Conservation (phyloP, 805 yeast genomes). For the Cyberlindnera euphorbiae region DNA sequence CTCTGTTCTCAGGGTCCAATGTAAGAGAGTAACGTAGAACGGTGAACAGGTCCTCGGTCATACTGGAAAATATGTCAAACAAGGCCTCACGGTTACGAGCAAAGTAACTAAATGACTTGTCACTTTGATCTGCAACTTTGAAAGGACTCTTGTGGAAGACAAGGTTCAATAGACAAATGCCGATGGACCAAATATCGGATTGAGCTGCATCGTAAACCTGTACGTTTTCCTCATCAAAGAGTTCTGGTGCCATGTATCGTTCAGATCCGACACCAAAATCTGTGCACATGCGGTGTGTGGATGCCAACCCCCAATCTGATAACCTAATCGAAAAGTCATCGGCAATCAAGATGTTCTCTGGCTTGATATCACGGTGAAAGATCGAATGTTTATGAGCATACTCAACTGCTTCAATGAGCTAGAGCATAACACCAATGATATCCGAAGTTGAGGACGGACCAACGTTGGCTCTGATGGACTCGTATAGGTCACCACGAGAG, state of each 20-base stretch:
- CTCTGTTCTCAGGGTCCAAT: constrained; percentile 83
- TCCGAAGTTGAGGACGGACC: constrained; percentile 51
- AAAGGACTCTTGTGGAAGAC: constrained; percentile 91
- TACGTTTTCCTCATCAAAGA: constrained; percentile 55
- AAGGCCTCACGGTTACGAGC: constrained; percentile 84
- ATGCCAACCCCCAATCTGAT: constrained; percentile 75
- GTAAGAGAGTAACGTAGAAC: constrained; percentile 74
- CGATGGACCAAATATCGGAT: constrained; percentile 87
- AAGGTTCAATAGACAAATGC: constrained; percentile 74
- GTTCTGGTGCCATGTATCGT: constrained; percentile 93
- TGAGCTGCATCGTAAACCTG: constrained; percentile 71
- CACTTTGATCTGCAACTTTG: constrained; percentile 72
- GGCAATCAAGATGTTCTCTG: constrained; percentile 62
- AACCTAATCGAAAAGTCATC: constrained; percentile 52
- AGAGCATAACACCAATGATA: constrained; percentile 51
- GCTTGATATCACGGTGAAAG: constrained; percentile 80
- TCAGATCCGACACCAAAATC: constrained; percentile 88
- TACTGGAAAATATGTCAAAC: constrained; percentile 85
- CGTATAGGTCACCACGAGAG: constrained; percentile 82
- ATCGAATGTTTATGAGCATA: constrained; percentile 69
- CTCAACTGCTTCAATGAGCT: constrained; percentile 66
- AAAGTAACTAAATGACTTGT: constrained; percentile 79
- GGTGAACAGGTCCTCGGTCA: constrained; percentile 83
- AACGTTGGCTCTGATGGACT: constrained; percentile 56
- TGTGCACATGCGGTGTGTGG: constrained; percentile 44